Percentiles rank a stretch among this genome's conserved stretches.
Evolutionary conservation across 2,329 filamentous ascomycete genomes (phyloP).

Genomic region (Colletotrichum paranaense): DNA sequence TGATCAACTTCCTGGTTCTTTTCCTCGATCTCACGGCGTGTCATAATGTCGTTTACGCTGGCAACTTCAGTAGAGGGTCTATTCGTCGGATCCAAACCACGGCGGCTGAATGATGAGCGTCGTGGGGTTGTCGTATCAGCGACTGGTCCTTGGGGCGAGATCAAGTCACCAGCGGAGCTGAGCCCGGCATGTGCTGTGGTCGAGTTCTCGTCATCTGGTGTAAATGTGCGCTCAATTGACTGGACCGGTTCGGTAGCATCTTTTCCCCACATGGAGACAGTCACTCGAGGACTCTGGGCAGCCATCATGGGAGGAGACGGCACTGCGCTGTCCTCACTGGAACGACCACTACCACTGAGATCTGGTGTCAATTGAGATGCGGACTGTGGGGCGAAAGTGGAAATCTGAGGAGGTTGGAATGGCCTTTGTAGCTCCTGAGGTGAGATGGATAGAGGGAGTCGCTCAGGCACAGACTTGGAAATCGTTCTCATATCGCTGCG

Average conservation of each 20-base stretch:
- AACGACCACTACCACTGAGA: slow-evolving; percentile 59
- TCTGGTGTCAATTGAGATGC: slow-evolving; percentile 60
- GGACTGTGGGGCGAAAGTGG: slow-evolving; percentile 43
- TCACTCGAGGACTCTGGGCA: slow-evolving; percentile 64
- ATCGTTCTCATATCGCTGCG: slow-evolving; percentile 46
- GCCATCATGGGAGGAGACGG: slow-evolving; percentile 54
- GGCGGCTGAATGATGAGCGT: slow-evolving; percentile 52
- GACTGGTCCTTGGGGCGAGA: slow-evolving; percentile 40
- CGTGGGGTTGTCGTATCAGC: slow-evolving; percentile 37
- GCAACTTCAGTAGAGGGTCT: slow-evolving; percentile 56
- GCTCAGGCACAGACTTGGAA: slow-evolving; percentile 37
- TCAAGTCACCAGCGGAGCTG: slow-evolving; percentile 54
- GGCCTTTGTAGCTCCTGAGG: slow-evolving; percentile 55
- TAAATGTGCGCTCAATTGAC: slow-evolving; percentile 53
- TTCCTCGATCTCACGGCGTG: slow-evolving; percentile 54
- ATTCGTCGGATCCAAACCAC: slow-evolving; percentile 59
- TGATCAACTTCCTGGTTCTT: slow-evolving; percentile 61
- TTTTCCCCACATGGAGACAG: slow-evolving; percentile 66
- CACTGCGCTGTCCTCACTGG: slow-evolving; percentile 61
- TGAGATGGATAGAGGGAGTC: slow-evolving; percentile 50
- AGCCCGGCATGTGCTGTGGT: slow-evolving; percentile 47
- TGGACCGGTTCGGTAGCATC: slow-evolving; percentile 49
- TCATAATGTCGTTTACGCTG: slow-evolving; percentile 62
- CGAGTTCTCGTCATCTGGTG: slow-evolving; percentile 46
- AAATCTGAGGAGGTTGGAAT: slow-evolving; percentile 47